These are phyloP conservation scores for Fonsecaea nubica DNA, from an alignment of 2,329 filamentous ascomycete genomes.

Conservation along the genomic window DNA sequence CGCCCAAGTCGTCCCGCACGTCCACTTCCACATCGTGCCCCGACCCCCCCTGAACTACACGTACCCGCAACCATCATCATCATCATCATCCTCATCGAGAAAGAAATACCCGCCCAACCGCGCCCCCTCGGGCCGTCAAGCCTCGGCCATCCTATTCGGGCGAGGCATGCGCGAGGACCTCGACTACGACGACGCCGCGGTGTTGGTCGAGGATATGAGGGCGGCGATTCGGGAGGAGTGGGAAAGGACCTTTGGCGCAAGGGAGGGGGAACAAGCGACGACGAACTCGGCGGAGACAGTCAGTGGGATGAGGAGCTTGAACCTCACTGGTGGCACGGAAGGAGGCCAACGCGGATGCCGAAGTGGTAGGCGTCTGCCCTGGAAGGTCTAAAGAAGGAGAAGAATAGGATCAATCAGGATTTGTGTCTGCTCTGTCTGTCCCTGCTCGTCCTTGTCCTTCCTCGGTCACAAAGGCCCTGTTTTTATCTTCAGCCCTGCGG, in stretches of 20 bases:
- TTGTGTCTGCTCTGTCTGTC: neutral
- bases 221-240: slow-evolving; percentile 44
- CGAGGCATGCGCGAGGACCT: slow-evolving; percentile 55
- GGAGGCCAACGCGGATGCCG: neutral
- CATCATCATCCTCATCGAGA: slow-evolving; percentile 38
- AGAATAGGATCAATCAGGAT: neutral
- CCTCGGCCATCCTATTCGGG: slow-evolving; percentile 54
- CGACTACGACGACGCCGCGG: slow-evolving; percentile 54
- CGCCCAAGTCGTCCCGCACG: slow-evolving; percentile 89
- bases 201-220: slow-evolving; percentile 48
- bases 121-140: slow-evolving; percentile 27
- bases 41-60: slow-evolving; percentile 61
- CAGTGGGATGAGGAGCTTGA: neutral
- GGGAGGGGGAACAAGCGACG: neutral
- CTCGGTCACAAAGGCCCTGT: neutral
- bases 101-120: slow-evolving; percentile 32
- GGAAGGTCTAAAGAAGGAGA: neutral
- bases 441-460: neutral
- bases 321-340: neutral
- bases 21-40: slow-evolving; percentile 94
- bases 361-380: neutral
- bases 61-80: slow-evolving; percentile 30
- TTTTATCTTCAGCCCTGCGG: neutral
- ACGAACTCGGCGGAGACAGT: neutral
- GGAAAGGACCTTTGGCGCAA: slow-evolving; percentile 44